Base-by-base conservation (phyloP, 192 early-diverging fungal genomes). In the Dimargaris cristalligena region DNA sequence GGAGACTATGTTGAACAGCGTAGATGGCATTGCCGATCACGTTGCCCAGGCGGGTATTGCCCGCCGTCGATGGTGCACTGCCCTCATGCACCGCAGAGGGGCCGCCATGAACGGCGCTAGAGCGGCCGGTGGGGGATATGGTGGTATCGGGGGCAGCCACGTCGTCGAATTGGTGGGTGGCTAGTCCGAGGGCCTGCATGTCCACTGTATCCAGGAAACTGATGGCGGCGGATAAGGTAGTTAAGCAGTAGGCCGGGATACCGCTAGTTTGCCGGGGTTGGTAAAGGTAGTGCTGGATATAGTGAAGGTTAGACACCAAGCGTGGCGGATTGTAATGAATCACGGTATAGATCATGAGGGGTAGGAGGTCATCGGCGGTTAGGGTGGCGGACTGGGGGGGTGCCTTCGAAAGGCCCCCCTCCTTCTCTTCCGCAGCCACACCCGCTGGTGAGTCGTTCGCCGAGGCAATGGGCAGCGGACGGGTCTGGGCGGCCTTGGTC, bases 241-340 rank as follows among this genome's bases (percentile, higher is more conserved):
- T 76, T 63, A 76, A 46, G 46, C 71, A 73, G 52, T 76, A 76
- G 11, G 71, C 61, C 11, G 45, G 71, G 3, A 62, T 62, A 3
- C 55, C 55, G 22, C 55, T 32, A 30, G 33, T 38, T 35, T 57
- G 55, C 18, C 55, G 55, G 23, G 26, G 28, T 25, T 25, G 55
- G 55, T 57, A 57, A 28, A 67, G 71, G 63, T 65, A 76, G 28
- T 65, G 57, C 59, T 71, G 68, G 48, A 76, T 64, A 31, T 65
- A 87, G 61, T 74, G 74, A 29, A 87, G 60, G 41, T 83, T 87
- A n/a, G 81, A 83, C 1, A 84, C 68, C 9, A 87, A 75, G 31
- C 79, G 76, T 14, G 77, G 74, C 8, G 85, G 85, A 34, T 83
- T 87, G 56, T 73, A 74, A 48, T 76, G 77, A 3, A 83, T 78